A percentile compares a stretch with the other conserved stretches of the same genome.
phyloP scores from a whole-genome alignment of 2,329 filamentous ascomycete species.

The Polytolypa hystricis region DNA sequence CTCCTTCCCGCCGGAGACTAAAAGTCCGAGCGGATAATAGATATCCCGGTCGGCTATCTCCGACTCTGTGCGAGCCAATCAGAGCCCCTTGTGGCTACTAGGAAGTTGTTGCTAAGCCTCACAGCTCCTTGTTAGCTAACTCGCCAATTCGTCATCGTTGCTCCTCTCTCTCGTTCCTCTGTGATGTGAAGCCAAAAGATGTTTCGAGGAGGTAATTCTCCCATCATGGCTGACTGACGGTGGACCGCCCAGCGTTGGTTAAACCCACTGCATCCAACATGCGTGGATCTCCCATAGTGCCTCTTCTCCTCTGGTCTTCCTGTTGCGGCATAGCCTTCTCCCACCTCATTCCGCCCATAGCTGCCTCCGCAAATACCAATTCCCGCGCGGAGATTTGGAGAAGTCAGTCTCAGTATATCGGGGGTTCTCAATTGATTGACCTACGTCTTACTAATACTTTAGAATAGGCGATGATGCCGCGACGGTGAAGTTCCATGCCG shows the following conservation, averaged over 20 bases:
- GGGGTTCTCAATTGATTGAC: background rate
- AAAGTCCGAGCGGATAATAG: background rate
- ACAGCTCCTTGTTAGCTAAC: too few species aligned
- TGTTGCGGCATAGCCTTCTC: background rate
- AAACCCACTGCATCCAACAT: constrained; percentile 4
- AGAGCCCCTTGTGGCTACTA: too few species aligned
- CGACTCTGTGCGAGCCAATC: background rate
- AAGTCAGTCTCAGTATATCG: constrained; percentile 6
- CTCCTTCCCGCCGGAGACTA: too few species aligned
- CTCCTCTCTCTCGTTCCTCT: too few species aligned
- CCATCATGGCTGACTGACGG: background rate
- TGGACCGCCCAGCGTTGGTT: background rate
- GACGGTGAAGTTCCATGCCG: constrained; percentile 15
- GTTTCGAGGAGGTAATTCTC: too few species aligned
- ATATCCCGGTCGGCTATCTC: background rate
- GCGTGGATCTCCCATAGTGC: background rate
- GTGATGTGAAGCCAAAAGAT: too few species aligned
- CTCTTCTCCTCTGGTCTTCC: constrained; percentile 1
- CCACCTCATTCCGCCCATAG: constrained; percentile 1
- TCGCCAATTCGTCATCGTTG: too few species aligned
- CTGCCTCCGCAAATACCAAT: background rate
- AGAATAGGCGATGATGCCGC: constrained; percentile 14
- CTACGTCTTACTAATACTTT: too few species aligned
- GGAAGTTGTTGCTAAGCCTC: too few species aligned
- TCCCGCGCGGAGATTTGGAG: constrained; percentile 1